A percentile compares a stretch with the other conserved stretches of the same genome.
These are phyloP conservation scores for Pythium graminicola DNA, from an alignment of 352 stramenopile genomes.

Conservation along the genomic window DNA sequence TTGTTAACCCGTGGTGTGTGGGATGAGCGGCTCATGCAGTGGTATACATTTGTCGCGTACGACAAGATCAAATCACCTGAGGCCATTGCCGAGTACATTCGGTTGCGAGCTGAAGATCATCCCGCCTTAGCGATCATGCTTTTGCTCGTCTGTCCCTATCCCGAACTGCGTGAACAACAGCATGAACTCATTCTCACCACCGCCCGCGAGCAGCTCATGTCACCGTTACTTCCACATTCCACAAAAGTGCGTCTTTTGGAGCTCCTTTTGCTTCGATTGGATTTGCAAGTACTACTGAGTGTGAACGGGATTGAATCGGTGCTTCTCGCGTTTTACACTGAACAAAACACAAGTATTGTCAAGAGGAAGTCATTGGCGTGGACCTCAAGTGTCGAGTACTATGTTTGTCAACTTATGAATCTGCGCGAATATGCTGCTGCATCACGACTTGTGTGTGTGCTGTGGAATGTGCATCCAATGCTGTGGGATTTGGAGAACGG, in stretches of 20 bases:
- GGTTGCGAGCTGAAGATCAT: slow-evolving; percentile 31
- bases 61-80: slow-evolving; percentile 26
- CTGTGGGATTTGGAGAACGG: slow-evolving; percentile 67
- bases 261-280: slow-evolving; percentile 56
- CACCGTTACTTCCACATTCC: slow-evolving; percentile 10
- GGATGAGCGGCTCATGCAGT: slow-evolving; percentile 37
- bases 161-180: slow-evolving; percentile 36
- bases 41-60: slow-evolving; percentile 50
- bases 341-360: slow-evolving; percentile 16
- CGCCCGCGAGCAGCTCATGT: not conserved
- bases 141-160: slow-evolving; percentile 55
- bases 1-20: slow-evolving; percentile 48
- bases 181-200: slow-evolving; percentile 24
- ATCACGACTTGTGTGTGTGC: slow-evolving; percentile 40
- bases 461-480: slow-evolving; percentile 52
- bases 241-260: slow-evolving; percentile 30
- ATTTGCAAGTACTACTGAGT: slow-evolving; percentile 35
- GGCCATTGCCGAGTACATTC: slow-evolving; percentile 34
- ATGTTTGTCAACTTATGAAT: slow-evolving; percentile 54
- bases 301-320: slow-evolving; percentile 34
- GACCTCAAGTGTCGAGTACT: slow-evolving; percentile 58
- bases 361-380: slow-evolving; percentile 24
- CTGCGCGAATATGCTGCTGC: slow-evolving; percentile 41
- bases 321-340: slow-evolving; percentile 31
- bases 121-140: slow-evolving; percentile 36